Percentiles rank a stretch among this genome's conserved stretches.
Conservation (phyloP, 345 rosid species). For the Gossypium sturtianum region DNA sequence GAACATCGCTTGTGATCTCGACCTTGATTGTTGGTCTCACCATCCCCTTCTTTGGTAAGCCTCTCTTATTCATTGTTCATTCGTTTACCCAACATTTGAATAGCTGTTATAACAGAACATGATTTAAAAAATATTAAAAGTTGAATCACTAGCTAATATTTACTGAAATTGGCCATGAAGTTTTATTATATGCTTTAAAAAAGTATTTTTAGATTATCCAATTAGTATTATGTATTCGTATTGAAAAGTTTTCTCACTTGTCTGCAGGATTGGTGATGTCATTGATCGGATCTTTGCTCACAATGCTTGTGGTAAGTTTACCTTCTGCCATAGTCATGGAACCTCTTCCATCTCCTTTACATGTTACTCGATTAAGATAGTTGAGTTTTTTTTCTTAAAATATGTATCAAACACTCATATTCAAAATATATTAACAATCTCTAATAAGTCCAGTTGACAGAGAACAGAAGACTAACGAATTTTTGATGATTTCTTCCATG, state of each 20-base stretch:
- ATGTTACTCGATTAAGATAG: not conserved
- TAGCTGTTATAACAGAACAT: not conserved
- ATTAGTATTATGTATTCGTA: not conserved
- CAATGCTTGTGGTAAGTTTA: constrained; percentile 83
- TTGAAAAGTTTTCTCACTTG: not conserved
- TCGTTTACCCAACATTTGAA: not conserved
- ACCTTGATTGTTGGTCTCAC: constrained; percentile 75
- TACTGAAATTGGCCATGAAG: too few species aligned
- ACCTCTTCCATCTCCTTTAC: not conserved
- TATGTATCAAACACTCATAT: not conserved
- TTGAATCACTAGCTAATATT: too few species aligned
- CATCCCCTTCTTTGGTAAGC: constrained; percentile 81
- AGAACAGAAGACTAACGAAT: not conserved
- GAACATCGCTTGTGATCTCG: constrained; percentile 69
- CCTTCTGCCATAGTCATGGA: not conserved
- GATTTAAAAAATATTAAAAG: too few species aligned
- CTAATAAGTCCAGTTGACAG: too few species aligned
- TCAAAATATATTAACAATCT: too few species aligned
- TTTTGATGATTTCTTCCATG: constrained; percentile 2
- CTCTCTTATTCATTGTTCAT: not conserved
- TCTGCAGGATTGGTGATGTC: constrained; percentile 78
- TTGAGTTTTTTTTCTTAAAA: too few species aligned
- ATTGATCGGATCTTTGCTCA: constrained; percentile 76
- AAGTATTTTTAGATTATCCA: too few species aligned
- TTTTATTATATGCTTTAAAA: too few species aligned